Base-by-base conservation (phyloP, 306 rosid genomes). In the Begonia peltatifolia region DNA sequence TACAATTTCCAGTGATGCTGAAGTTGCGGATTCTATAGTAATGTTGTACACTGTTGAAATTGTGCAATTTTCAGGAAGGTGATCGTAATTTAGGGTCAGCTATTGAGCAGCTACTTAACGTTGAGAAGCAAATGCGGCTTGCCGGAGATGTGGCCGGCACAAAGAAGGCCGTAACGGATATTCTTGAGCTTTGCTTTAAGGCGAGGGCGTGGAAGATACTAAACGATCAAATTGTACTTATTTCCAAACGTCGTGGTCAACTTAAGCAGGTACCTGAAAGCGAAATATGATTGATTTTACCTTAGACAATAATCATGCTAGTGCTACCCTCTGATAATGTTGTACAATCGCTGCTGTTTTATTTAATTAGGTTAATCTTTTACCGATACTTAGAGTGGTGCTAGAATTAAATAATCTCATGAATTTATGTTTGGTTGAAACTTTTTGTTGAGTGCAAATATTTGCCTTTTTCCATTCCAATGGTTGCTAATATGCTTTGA, bases 161-260 rank as follows among this genome's bases (percentile, higher is more conserved):
- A n/a, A 79, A 77, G 70, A 88, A 82, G 60, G 88, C 93, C 0
- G 95, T 44, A 53, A 82, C 82, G 15, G 97, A 88, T 46, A 88
- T 88, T 56, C 68, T 88, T 43, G 75, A 74, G 47, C 87, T 88
- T 17, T 88, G 97, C 76, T 88, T 75, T 11, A 83, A 84, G 18
- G 95, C 95, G 0, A 73, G 71, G 17, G 95, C 89, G 6, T 84
- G 97, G 97, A 77, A 78, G 60, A 84, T 76, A 50, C 93, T 88
- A 41, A 88, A 79, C n/a, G 97, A 88, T 54, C 97, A 82, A 79
- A 88, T 88, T 78, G 55, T 84, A n/a, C 83, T 84, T 3, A 62
- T 84, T 59, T 88, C 97, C 8, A 88, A 88, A 63, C 95, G 97
- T 52, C 95, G 95, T 15, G 97, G 95, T 57, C 95, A 84, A 74